A percentile compares a stretch with the other conserved stretches of the same genome.
Evolutionary conservation across 208 protist species (phyloP).

Genomic region (Trypanosomatidae sp.): DNA sequence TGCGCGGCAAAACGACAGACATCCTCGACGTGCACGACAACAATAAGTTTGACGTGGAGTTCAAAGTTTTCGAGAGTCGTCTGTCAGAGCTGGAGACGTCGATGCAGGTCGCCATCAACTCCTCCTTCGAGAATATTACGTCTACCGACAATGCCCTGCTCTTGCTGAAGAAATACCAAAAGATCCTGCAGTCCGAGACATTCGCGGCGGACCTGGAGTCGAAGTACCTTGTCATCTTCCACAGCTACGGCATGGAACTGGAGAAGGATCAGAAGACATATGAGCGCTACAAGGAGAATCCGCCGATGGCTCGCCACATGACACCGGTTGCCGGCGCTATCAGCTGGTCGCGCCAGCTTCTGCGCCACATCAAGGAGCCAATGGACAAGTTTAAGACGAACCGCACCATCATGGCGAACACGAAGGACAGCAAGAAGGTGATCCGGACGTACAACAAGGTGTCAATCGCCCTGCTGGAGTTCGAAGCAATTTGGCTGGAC

Average conservation of each 20-base stretch:
- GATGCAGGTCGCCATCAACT: slow-evolving; percentile 96
- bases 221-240: slow-evolving; percentile 97
- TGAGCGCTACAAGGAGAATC: slow-evolving; percentile 94
- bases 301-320: slow-evolving; percentile 94
- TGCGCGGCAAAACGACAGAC: slow-evolving; percentile 94
- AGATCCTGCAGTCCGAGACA: slow-evolving; percentile 91
- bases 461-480: slow-evolving; percentile 94
- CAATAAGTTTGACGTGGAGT: slow-evolving; percentile 96
- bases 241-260: slow-evolving; percentile 95
- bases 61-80: slow-evolving; percentile 94
- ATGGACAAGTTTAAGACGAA: slow-evolving; percentile 97
- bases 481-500: slow-evolving; percentile 95
- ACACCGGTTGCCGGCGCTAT: slow-evolving; percentile 96
- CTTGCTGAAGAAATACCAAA: slow-evolving; percentile 94
- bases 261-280: slow-evolving; percentile 97
- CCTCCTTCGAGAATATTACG: slow-evolving; percentile 95
- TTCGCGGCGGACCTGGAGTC: slow-evolving; percentile 93
- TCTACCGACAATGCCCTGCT: slow-evolving; percentile 93
- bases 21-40: slow-evolving; percentile 95
- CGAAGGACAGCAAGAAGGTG: slow-evolving; percentile 96
- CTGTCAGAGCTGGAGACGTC: slow-evolving; percentile 94
- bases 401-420: slow-evolving; percentile 93
- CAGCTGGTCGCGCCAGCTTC: slow-evolving; percentile 95
- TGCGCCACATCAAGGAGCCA: slow-evolving; percentile 95
- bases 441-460: slow-evolving; percentile 97